Base-by-base conservation (phyloP, 1,139 yeast species). In the Saccharomyces hybrid region DNA sequence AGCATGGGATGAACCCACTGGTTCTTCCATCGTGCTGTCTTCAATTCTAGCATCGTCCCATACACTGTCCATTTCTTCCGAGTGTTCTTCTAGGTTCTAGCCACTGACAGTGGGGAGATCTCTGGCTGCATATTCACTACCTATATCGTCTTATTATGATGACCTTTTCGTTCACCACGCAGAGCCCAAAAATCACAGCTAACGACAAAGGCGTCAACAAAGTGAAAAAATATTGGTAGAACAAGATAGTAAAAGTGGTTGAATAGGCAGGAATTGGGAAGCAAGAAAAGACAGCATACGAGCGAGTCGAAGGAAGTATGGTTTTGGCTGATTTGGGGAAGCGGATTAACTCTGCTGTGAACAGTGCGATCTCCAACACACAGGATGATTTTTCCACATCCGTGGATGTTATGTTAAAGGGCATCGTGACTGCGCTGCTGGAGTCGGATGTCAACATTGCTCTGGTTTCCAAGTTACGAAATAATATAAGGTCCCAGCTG, bases 321-420 rank as follows among this genome's bases (percentile, higher is more conserved):
- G 98, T 93, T 65, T 82, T 93, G 67, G 97, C 97, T 58, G 98
- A 93, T 73, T 79, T 93, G 61, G 98, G 99, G 42, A 78, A 88
- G 60, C 83, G 96, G 59, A 86, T 93, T 70, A 88, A 84, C 71
- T 76, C 77, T 63, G 91, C 91, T 69, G 80, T 90, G 68, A 71
- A 91, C 73, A 75, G 83, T 56, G 80, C 93, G 53, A 80, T 95
- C 61, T 73, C 86, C 4, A 77, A 75, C 49, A 85, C 81, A 16
- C 81, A 83, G 47, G 82, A 79, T 57, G 87, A 83, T 58, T 75
- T 75, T 61, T 81, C 65, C n/a, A 62, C 73, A 38, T 84, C 83
- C 9, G 77, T 85, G 54, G 88, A 84, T 64, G 70, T 70, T 24
- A 82, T 91, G 84, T 75, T 93, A 61, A 93, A 93, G 69, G 96